Percentiles rank a stretch among this genome's conserved stretches.
These are phyloP conservation scores for Verticillium nonalfalfae DNA, from an alignment of 2,329 filamentous ascomycete genomes.

Conservation along the genomic window DNA sequence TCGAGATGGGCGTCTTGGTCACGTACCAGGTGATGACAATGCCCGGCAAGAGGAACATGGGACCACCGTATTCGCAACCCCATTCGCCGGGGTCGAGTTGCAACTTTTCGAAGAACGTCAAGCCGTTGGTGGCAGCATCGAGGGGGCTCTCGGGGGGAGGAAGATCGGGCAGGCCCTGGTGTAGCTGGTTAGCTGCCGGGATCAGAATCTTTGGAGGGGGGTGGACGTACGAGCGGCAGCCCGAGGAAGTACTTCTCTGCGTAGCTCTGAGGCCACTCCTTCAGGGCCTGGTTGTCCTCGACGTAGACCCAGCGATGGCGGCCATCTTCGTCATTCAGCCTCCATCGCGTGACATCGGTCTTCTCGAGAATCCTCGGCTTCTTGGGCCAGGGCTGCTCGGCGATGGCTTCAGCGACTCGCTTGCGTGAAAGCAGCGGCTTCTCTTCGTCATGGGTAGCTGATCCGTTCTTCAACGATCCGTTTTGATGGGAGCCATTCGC, in stretches of 20 bases:
- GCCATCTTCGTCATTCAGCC: conserved; percentile 74
- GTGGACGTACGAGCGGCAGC: conserved; percentile 61
- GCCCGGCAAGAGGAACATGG: conserved; percentile 90
- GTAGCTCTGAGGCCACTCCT: conserved; percentile 76
- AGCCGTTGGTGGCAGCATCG: conserved; percentile 73
- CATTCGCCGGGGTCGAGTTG: conserved; percentile 88
- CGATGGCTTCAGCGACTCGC: conserved; percentile 30
- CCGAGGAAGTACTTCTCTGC: conserved; percentile 90
- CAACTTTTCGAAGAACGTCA: conserved; percentile 82
- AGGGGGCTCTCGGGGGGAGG: conserved; percentile 65
- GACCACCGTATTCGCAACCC: conserved; percentile 96
- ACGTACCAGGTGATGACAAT: conserved; percentile 82
- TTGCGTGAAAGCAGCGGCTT: conserved; percentile 28
- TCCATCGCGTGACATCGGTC: conserved; percentile 81
- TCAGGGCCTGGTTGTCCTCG: conserved; percentile 60
- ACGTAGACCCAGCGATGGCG: conserved; percentile 94
- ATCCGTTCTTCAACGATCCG: not conserved
- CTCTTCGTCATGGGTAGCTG: not conserved
- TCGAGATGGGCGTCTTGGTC: conserved; percentile 80
- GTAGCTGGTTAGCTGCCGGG: conserved; percentile 1
- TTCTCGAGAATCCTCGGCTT: conserved; percentile 43
- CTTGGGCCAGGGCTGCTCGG: conserved; percentile 31
- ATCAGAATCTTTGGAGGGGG: not conserved
- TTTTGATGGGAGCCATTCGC: not conserved
- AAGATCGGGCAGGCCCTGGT: conserved; percentile 67